These are phyloP conservation scores for Apophysomyces elegans DNA, from an alignment of 371 early-diverging fungal species.

Conservation along the genomic window DNA sequence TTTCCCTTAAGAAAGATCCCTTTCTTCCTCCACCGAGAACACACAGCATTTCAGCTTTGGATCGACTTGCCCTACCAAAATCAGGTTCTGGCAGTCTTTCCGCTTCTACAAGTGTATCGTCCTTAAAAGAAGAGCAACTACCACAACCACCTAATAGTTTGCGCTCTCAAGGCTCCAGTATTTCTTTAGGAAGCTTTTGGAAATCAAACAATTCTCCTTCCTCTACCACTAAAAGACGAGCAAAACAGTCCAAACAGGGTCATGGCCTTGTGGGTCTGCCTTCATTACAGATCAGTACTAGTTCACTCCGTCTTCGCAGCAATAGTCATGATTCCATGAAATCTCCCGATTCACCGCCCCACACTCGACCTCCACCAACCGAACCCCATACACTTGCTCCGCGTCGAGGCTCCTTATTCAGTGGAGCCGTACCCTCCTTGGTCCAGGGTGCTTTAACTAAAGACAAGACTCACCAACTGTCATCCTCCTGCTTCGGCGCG, in stretches of 20 bases:
- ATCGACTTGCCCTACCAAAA: not conserved
- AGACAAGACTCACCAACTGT: not conserved
- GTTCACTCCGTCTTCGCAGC: slow-evolving; percentile 3
- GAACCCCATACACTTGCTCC: slow-evolving; percentile 5
- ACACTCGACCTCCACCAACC: not conserved
- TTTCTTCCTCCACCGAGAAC: not conserved
- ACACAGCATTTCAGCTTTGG: slow-evolving; percentile 3
- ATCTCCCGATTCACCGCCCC: slow-evolving; percentile 4
- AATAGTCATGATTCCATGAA: not conserved
- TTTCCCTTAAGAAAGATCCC: not conserved
- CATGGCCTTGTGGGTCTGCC: not conserved
- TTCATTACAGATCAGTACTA: slow-evolving; percentile 12
- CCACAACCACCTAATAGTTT: not conserved
- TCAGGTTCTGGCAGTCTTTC: not conserved
- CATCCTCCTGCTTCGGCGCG: not conserved
- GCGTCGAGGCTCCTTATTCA: slow-evolving; percentile 3
- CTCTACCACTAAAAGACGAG: not conserved
- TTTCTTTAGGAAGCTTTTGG: slow-evolving; percentile 4
- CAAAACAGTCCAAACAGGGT: not conserved
- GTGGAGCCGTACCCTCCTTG: slow-evolving; percentile 7
- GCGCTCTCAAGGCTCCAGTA: not conserved
- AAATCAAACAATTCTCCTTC: slow-evolving; percentile 3
- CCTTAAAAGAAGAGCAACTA: not conserved
- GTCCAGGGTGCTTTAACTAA: slow-evolving; percentile 7
- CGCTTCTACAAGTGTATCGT: not conserved